Evolutionary conservation across 1,139 yeast genomes (phyloP).

Genomic region (Kurtzmaniella quercitrusa): DNA sequence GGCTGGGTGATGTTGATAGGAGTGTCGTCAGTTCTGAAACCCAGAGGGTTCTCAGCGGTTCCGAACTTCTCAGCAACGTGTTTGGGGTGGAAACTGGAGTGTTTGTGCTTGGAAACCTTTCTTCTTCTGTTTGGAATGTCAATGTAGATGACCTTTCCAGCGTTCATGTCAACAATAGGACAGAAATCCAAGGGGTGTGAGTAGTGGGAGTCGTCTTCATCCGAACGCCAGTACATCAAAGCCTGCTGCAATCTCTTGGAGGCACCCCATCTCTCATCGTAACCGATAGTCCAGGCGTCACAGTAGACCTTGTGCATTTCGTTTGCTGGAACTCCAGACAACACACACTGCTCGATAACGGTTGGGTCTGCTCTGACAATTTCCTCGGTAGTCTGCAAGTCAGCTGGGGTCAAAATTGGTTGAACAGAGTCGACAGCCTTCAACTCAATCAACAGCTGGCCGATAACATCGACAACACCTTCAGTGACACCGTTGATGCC

Average conservation of each 20-base stretch:
- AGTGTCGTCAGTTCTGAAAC: constrained; percentile 55
- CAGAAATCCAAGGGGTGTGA: constrained; percentile 82
- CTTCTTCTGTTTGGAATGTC: constrained; percentile 76
- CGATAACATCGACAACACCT: constrained; percentile 58
- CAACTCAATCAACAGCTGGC: constrained; percentile 43
- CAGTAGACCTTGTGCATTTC: constrained; percentile 73
- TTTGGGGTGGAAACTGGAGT: constrained; percentile 64
- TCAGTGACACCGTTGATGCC: constrained; percentile 63
- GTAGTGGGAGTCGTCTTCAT: constrained; percentile 77
- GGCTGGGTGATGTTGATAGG: constrained; percentile 74
- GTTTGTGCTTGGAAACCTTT: constrained; percentile 62
- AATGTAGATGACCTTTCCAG: constrained; percentile 61
- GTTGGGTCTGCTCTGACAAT: constrained; percentile 63
- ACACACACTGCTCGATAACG: constrained; percentile 68
- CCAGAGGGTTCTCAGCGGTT: constrained; percentile 42
- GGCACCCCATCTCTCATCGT: constrained; percentile 80
- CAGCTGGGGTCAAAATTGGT: constrained; percentile 71
- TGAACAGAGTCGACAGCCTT: constrained; percentile 56
- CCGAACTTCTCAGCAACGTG: constrained; percentile 60
- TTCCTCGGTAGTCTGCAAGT: constrained; percentile 58
- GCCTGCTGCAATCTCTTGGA: constrained; percentile 77
- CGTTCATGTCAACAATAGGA: constrained; percentile 76
- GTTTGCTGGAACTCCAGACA: constrained; percentile 60
- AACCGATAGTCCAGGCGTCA: constrained; percentile 85
- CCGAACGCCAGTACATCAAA: constrained; percentile 70